Evolutionary conservation across 306 rosid species (phyloP), one percentile per base, ranked within the genome.

Genomic region (Alnus glutinosa): DNA sequence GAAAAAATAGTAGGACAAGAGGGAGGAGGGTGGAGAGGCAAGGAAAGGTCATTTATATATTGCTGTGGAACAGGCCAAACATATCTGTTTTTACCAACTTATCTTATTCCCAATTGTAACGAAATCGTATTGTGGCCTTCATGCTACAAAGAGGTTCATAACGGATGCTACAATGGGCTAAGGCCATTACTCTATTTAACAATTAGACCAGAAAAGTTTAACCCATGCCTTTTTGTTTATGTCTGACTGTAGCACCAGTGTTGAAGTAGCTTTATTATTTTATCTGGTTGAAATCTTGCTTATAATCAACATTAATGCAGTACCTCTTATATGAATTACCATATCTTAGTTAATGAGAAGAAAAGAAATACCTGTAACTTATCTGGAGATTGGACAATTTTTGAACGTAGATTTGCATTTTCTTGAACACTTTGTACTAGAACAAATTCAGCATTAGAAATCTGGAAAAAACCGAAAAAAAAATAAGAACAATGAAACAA

Each of bases 321-420:
- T n/a, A 47, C 14, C 4, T 23, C 6, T 61, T 57, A 19, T 11
- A 18, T 48, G 58, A 80, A 72, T 2, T 42, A 18, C 59, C 37
- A 34, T 46, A 64, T 34, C 6, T 9, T 34, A 63, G 8, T 71
- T 4, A n/a, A 52, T 36, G 18, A 75, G 50, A 58, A 42, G 44
- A 55, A 42, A n/a, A 16, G 48, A 55, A 34, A 55, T 51, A 94
- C 97, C 97, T 92, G 93, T 80, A 94, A 79, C 85, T 91, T 94
- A 87, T 94, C 95, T 42, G 97, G 98, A 12, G 98, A 94, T 36
- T 94, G 97, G 48, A 86, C 93, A 69, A 94, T 79, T 84, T 83
- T 91, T 11, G 97, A 91, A 23, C 91, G 95, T 76, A 92, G 84
- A 78, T 86, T 92, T 76, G 89, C 94, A 86, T 83, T 94, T 75